Evolutionary conservation across 345 rosid genomes (phyloP), one percentile per base, ranked within the genome.

Genomic region (Isatis tinctoria): DNA sequence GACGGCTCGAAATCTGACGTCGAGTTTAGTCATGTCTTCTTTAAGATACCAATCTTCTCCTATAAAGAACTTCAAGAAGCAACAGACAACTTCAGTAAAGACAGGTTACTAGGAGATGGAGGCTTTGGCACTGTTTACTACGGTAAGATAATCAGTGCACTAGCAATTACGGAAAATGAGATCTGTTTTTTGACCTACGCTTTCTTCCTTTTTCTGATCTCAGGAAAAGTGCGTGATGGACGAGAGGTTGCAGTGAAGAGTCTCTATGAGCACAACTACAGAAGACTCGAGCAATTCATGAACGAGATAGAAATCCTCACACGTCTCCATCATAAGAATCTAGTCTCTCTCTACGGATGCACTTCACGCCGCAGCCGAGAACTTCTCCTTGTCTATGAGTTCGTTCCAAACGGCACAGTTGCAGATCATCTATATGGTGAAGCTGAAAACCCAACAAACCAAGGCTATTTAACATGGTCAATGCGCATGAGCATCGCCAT

Each of bases 201-300:
- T 51, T 40, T 52, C 10, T 13, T 43, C 54, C 16, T 9, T 0
- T 13, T 36, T 14, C 33, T 72, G 5, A 66, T 62, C 67, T 40
- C 72, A 88, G 93, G 89, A 14, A 87, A 83, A 72, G 83, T 87
- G 28, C 79, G 52, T 52, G 90, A 89, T 59, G 95, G 91, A 28
- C 70, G 90, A 27, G 91, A 87, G 78, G 95, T 87, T 60, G 92
- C 92, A 18, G 85, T 89, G 66, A 89, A 89, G 81, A 84, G 92
- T 40, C 81, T 89, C 6, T 82, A 83, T 11, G 85, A 89, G 74
- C 86, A 76, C 74, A 89, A 85, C 57, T 74, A 62, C 65, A 82
- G 81, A 69, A 66, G 78, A 32, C 75, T 79, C 28, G 71, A 83
- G 69, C 90, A 84, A 62, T 89, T 89, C 83, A 78, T 84, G 72